Evolutionary conservation across 768 basidiomycete species (phyloP).

Genomic region (Rickenella mellea): DNA sequence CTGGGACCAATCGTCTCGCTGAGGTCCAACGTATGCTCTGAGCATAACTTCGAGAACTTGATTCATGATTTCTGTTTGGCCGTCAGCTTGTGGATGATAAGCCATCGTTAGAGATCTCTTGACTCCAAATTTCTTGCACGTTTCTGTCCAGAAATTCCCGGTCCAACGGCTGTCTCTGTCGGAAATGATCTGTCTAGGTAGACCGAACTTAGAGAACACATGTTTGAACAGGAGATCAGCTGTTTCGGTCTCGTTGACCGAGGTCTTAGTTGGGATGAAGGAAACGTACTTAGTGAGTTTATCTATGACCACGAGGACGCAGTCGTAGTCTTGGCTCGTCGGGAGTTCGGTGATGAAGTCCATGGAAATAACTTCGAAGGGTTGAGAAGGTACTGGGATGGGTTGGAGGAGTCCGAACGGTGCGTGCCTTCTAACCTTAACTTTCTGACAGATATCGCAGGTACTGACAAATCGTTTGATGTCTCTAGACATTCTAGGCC

Average conservation of each 20-base stretch:
- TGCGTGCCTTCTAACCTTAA: not conserved
- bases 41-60: conserved; percentile 23
- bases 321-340: not conserved
- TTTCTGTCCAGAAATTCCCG: conserved; percentile 18
- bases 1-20: conserved; percentile 24
- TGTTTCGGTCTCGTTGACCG: conserved; percentile 1
- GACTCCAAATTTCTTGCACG: conserved; percentile 11
- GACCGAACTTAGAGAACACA: conserved; percentile 4
- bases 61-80: conserved; percentile 22
- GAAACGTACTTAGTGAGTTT: conserved; percentile 3
- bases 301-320: conserved; percentile 2
- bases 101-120: conserved; percentile 17
- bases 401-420: not conserved
- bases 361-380: conserved; percentile 2
- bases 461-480: conserved; percentile 7
- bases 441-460: not conserved
- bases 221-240: conserved; percentile 4
- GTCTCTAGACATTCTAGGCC: conserved; percentile 21
- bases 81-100: conserved; percentile 30
- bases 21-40: conserved; percentile 16
- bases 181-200: conserved; percentile 4
- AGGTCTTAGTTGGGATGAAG: conserved; percentile 1
- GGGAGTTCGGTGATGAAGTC: conserved; percentile 4
- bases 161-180: conserved; percentile 6
- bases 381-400: not conserved